phyloP scores from a whole-genome alignment of 768 basidiomycete species.

The Termitomyces sp. region DNA sequence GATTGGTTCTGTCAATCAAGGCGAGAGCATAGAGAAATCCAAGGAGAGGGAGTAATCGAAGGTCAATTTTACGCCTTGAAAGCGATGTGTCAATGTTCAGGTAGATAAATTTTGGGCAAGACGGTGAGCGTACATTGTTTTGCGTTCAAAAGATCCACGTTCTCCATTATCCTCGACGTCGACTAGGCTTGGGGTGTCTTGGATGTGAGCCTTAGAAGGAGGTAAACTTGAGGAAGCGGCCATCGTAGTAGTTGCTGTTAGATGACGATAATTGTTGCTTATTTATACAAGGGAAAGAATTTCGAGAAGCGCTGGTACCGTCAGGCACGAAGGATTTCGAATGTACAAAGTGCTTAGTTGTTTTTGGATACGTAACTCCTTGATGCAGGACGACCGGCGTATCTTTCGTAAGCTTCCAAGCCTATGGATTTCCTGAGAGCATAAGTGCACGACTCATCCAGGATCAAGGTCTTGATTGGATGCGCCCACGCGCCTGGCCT shows the following conservation, averaged over 20 bases:
- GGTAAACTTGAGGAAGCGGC: conserved; percentile 4
- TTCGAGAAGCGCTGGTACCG: neutral
- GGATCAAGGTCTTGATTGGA: conserved; percentile 7
- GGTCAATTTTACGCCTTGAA: conserved; percentile 28
- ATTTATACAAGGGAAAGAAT: conserved; percentile 8
- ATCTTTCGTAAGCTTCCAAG: conserved; percentile 1
- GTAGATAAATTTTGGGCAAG: neutral
- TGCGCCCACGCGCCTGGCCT: conserved; percentile 1
- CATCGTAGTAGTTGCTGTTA: conserved; percentile 6
- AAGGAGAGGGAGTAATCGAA: conserved; percentile 32
- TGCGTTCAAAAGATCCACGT: conserved; percentile 11
- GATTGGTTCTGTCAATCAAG: conserved; percentile 31
- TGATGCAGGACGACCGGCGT: neutral
- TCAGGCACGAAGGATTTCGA: neutral
- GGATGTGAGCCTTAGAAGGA: neutral
- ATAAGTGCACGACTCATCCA: neutral
- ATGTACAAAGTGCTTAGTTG: neutral
- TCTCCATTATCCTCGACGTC: conserved; percentile 4
- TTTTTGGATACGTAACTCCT: conserved; percentile 1
- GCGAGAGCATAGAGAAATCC: conserved; percentile 32
- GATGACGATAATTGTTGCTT: neutral
- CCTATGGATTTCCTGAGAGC: neutral
- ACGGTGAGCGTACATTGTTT: conserved; percentile 13
- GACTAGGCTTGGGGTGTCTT: neutral
- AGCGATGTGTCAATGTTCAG: neutral